These are phyloP conservation scores for Tillandsia fasciculata DNA, from an alignment of 176 grass and related monocot species.

Conservation along the genomic window DNA sequence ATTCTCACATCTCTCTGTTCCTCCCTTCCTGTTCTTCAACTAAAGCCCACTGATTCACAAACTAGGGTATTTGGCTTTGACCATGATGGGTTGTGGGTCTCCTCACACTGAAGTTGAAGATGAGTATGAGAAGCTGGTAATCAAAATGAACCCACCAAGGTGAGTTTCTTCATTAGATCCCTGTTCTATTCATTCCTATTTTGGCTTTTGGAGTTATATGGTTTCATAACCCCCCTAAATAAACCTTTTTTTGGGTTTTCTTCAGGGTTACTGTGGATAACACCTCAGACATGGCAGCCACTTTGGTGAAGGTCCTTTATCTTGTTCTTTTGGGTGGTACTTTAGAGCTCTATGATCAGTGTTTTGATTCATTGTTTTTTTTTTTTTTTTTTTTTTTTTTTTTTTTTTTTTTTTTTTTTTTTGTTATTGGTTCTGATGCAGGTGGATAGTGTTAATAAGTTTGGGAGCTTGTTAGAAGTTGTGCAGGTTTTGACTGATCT, in stretches of 20 bases:
- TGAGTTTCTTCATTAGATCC: slow-evolving; percentile 3
- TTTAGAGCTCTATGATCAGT: not conserved
- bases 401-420: not conserved
- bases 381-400: not conserved
- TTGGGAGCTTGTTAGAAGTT: slow-evolving; percentile 84
- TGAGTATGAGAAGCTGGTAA: slow-evolving; percentile 90
- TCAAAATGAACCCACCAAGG: slow-evolving; percentile 95
- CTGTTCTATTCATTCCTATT: not conserved
- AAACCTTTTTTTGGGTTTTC: not conserved
- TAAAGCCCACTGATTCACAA: not conserved
- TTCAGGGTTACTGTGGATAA: slow-evolving; percentile 88
- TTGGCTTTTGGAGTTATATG: slow-evolving; percentile 13
- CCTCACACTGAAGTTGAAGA: slow-evolving; percentile 58
- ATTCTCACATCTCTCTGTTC: not conserved
- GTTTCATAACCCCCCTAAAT: slow-evolving; percentile 6
- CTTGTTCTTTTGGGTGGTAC: not conserved
- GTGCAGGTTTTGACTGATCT: slow-evolving; percentile 94
- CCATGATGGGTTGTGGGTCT: slow-evolving; percentile 71
- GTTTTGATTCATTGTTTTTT: not conserved
- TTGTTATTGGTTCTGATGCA: slow-evolving; percentile 14
- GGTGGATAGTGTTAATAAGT: slow-evolving; percentile 97
- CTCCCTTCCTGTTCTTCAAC: not conserved
- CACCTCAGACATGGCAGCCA: slow-evolving; percentile 56
- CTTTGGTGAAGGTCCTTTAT: slow-evolving; percentile 59
- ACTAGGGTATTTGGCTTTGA: not conserved